A percentile compares a stretch with the other conserved stretches of the same genome.
phyloP scores from a whole-genome alignment of 2,329 filamentous ascomycete genomes.

The Magnaporthales sp. region DNA sequence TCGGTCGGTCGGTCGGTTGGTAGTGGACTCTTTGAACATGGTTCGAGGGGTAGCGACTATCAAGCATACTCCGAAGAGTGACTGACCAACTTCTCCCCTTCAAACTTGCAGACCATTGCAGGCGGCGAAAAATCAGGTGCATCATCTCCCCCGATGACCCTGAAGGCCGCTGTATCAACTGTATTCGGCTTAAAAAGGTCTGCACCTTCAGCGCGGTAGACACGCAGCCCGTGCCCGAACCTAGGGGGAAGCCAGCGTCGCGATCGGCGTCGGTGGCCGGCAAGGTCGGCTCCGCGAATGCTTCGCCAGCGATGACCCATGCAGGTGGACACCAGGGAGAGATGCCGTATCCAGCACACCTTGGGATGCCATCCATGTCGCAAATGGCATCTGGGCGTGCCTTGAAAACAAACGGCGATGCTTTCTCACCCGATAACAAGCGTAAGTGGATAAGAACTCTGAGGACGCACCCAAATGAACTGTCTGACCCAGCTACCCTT shows the following conservation, averaged over 20 bases:
- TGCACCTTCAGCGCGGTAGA: conserved; percentile 90
- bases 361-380: conserved; percentile 34
- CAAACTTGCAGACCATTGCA: conserved; percentile 65
- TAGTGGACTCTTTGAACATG: not conserved
- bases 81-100: not conserved
- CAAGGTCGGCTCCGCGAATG: conserved; percentile 34
- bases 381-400: conserved; percentile 34
- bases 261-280: conserved; percentile 26
- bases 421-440: conserved; percentile 29
- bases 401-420: conserved; percentile 27
- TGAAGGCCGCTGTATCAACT: conserved; percentile 78
- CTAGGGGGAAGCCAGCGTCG: conserved; percentile 30
- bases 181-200: conserved; percentile 88
- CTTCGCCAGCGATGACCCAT: conserved; percentile 37
- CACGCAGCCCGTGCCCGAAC: conserved; percentile 48
- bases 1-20: not conserved
- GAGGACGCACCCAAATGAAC: not conserved
- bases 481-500: conserved; percentile 15
- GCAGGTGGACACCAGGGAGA: conserved; percentile 30
- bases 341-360: conserved; percentile 28
- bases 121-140: conserved; percentile 88
- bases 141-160: conserved; percentile 65
- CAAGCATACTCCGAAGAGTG: not conserved
- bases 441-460: conserved; percentile 25
- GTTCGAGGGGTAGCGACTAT: not conserved